phyloP scores from a whole-genome alignment of 2,329 filamentous ascomycete species.

The Colletotrichum costaricense region DNA sequence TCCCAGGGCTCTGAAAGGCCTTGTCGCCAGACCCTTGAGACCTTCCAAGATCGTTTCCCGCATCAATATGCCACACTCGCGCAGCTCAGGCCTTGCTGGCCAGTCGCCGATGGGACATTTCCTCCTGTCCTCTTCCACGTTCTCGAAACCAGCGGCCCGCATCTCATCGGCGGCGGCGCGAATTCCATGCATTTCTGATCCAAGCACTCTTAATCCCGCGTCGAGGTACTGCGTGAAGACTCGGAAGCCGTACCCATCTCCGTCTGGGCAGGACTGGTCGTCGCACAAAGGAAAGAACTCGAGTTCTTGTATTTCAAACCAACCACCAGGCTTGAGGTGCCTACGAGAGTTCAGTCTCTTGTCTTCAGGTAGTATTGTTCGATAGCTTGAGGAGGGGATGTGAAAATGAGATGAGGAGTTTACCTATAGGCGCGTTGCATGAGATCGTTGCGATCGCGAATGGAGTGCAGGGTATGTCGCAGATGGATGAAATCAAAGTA shows the following conservation, averaged over 20 bases:
- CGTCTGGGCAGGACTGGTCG: constrained; percentile 52
- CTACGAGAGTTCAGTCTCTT: constrained; percentile 40
- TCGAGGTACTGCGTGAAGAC: constrained; percentile 57
- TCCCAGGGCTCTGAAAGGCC: constrained; percentile 50
- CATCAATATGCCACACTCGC: constrained; percentile 55
- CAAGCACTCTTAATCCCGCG: constrained; percentile 53
- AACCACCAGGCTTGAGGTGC: constrained; percentile 64
- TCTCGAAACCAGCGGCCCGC: constrained; percentile 53
- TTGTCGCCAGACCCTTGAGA: constrained; percentile 50
- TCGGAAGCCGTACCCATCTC: constrained; percentile 57
- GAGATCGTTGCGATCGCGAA: constrained; percentile 54
- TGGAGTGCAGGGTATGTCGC: constrained; percentile 57
- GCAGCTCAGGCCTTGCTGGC: constrained; percentile 52
- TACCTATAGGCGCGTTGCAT: constrained; percentile 57
- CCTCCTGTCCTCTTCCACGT: constrained; percentile 52
- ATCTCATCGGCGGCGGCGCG: constrained; percentile 49
- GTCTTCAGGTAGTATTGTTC: not conserved
- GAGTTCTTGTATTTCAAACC: constrained; percentile 62
- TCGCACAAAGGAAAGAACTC: constrained; percentile 54
- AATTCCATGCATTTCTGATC: constrained; percentile 56
- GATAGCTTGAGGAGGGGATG: not conserved
- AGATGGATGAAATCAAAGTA: constrained; percentile 62
- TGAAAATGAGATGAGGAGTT: constrained; percentile 26
- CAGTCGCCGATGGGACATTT: constrained; percentile 63
- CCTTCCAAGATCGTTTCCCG: constrained; percentile 55